Evolutionary conservation across 192 early-diverging fungal species (phyloP).

Genomic region (Coemansia sp.): DNA sequence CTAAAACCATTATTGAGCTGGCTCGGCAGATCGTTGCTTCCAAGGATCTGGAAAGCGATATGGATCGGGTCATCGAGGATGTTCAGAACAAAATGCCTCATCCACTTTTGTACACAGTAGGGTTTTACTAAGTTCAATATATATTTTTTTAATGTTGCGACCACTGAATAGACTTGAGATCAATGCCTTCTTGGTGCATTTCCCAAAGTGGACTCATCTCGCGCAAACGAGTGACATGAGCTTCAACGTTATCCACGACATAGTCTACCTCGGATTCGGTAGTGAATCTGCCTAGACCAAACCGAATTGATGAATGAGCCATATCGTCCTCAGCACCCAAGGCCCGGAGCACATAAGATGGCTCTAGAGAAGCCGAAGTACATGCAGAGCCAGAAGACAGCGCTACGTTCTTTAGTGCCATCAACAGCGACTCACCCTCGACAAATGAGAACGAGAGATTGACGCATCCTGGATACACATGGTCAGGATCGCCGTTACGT

Average conservation of each 20-base stretch:
- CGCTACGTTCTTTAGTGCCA: slow-evolving; percentile 97
- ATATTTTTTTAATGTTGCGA: slow-evolving; percentile 64
- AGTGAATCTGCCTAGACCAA: slow-evolving; percentile 95
- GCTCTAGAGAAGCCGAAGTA: slow-evolving; percentile 94
- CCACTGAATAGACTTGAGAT: slow-evolving; percentile 90
- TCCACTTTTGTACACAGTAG: slow-evolving; percentile 60
- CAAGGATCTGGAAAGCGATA: slow-evolving; percentile 79
- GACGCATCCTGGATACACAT: slow-evolving; percentile 87
- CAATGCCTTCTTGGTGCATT: slow-evolving; percentile 94
- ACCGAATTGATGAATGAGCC: slow-evolving; percentile 93
- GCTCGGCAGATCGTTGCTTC: slow-evolving; percentile 60
- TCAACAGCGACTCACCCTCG: slow-evolving; percentile 95
- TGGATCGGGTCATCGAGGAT: slow-evolving; percentile 74
- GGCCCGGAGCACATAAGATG: slow-evolving; percentile 93
- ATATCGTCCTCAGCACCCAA: slow-evolving; percentile 96
- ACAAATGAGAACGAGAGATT: slow-evolving; percentile 96
- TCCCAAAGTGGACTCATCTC: slow-evolving; percentile 99
- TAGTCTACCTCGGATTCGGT: slow-evolving; percentile 93
- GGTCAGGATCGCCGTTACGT: slow-evolving; percentile 82
- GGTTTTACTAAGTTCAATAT: slow-evolving; percentile 56
- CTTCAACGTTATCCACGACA: slow-evolving; percentile 74
- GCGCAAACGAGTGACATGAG: slow-evolving; percentile 79
- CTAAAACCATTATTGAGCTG: slow-evolving; percentile 77
- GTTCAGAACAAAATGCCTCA: slow-evolving; percentile 63
- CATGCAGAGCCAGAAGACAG: slow-evolving; percentile 93